phyloP scores from a whole-genome alignment of 179 eudicot genomes.

The Pouteria campechiana region DNA sequence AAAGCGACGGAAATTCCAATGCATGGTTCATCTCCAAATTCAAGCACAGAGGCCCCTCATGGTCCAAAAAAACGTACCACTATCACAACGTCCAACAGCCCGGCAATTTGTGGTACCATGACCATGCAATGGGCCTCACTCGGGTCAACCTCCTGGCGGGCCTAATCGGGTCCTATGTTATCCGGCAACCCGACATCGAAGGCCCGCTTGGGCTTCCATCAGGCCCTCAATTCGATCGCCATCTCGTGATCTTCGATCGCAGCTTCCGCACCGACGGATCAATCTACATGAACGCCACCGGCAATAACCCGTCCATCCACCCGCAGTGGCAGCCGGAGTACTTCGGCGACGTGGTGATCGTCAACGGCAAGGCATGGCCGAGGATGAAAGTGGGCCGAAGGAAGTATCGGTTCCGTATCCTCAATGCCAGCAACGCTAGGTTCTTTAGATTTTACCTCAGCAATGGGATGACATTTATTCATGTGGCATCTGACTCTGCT shows the following conservation, averaged over 20 bases:
- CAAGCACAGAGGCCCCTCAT: slow-evolving; percentile 37
- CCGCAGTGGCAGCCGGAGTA: slow-evolving; percentile 92
- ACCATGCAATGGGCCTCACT: slow-evolving; percentile 92
- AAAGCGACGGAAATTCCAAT: slow-evolving; percentile 58
- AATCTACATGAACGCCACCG: slow-evolving; percentile 63
- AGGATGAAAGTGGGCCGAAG: slow-evolving; percentile 57
- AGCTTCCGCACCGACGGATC: slow-evolving; percentile 48
- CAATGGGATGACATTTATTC: slow-evolving; percentile 45
- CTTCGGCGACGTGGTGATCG: slow-evolving; percentile 63
- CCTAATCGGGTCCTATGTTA: slow-evolving; percentile 57
- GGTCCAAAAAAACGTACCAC: slow-evolving; percentile 44
- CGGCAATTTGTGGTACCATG: slow-evolving; percentile 81
- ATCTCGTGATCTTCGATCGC: slow-evolving; percentile 54
- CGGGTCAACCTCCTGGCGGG: slow-evolving; percentile 83
- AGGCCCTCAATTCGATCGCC: slow-evolving; percentile 48
- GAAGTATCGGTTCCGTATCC: slow-evolving; percentile 65
- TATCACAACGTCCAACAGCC: slow-evolving; percentile 73
- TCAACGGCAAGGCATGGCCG: slow-evolving; percentile 96
- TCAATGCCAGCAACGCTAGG: slow-evolving; percentile 81
- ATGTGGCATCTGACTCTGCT: slow-evolving; percentile 63
- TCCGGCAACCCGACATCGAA: slow-evolving; percentile 51
- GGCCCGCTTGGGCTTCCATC: slow-evolving; percentile 47
- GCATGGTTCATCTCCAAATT: slow-evolving; percentile 76
- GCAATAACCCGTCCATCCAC: slow-evolving; percentile 69
- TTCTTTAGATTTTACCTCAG: slow-evolving; percentile 51